phyloP scores from a whole-genome alignment of 495 filamentous ascomycete species.

The Penicillium egyptiacum region DNA sequence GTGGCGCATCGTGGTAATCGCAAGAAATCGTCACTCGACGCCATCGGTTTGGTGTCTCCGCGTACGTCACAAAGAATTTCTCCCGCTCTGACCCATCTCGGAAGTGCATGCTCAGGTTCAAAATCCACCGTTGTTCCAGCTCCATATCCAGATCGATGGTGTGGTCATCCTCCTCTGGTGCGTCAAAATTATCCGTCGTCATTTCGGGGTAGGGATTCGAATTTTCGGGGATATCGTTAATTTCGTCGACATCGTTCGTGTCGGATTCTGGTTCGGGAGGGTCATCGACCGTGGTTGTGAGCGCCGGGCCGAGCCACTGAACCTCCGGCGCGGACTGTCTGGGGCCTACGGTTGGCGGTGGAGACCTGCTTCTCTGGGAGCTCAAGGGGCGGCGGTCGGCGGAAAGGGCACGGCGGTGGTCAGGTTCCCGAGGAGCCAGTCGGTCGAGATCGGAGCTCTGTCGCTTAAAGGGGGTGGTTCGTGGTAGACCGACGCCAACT shows the following conservation, averaged over 20 bases:
- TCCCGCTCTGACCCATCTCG: conserved; percentile 91
- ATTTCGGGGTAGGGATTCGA: conserved; percentile 33
- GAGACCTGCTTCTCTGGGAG: conserved; percentile 45
- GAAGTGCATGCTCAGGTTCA: conserved; percentile 99
- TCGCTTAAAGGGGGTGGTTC: conserved; percentile 72
- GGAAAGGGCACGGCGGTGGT: conserved; percentile 73
- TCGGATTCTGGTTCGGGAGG: conserved; percentile 17
- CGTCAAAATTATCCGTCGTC: conserved; percentile 8
- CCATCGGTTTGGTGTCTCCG: conserved; percentile 75
- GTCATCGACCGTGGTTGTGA: conserved; percentile 38
- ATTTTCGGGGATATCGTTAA: conserved; percentile 22
- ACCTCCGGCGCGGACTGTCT: conserved; percentile 51
- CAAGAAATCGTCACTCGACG: conserved; percentile 88
- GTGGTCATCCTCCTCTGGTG: not conserved
- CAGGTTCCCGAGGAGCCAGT: conserved; percentile 61
- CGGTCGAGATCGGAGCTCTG: conserved; percentile 80
- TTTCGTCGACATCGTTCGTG: conserved; percentile 26
- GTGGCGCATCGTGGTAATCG: conserved; percentile 81
- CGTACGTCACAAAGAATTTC: conserved; percentile 98
- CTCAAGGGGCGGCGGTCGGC: conserved; percentile 61
- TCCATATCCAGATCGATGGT: conserved; percentile 65
- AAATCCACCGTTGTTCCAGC: conserved; percentile 86
- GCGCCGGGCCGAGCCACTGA: conserved; percentile 41
- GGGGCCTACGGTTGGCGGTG: conserved; percentile 43
- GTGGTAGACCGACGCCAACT: conserved; percentile 77